phyloP scores from a whole-genome alignment of 2,329 filamentous ascomycete species.

The Aspergillus caelatus region DNA sequence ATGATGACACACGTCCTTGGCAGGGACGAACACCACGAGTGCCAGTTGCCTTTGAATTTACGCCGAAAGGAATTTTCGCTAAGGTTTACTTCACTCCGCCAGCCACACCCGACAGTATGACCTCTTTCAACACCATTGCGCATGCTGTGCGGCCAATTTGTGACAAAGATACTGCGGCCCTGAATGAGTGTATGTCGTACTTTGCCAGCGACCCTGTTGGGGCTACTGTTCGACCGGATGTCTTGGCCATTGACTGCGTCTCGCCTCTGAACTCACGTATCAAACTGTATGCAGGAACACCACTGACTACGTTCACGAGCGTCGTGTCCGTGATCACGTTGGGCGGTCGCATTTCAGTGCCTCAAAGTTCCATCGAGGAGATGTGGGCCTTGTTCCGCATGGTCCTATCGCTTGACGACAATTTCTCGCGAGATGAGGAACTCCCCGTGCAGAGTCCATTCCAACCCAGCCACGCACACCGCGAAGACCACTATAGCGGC shows the following conservation, averaged over 20 bases:
- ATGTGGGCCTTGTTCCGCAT: neutral
- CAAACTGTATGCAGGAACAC: neutral
- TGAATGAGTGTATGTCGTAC: neutral
- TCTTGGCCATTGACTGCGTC: neutral
- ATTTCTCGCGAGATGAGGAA: neutral
- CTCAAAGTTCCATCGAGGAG: neutral
- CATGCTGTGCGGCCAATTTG: neutral
- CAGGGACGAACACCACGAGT: neutral
- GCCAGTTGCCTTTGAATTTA: neutral
- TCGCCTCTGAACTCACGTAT: neutral
- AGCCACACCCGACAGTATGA: neutral
- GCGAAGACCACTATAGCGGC: neutral
- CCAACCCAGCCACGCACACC: neutral
- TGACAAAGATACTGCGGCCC: neutral
- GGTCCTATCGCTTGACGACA: neutral
- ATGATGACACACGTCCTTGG: rapidly evolving
- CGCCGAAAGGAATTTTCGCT: neutral
- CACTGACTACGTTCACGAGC: neutral
- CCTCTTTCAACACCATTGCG: no score
- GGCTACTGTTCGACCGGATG: neutral
- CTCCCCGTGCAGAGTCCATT: neutral
- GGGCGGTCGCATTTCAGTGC: neutral
- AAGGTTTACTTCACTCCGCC: neutral
- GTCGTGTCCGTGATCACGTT: neutral
- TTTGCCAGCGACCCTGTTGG: neutral